Base-by-base conservation (phyloP, 1,139 yeast genomes). In the Debaryomyces singareniensis region DNA sequence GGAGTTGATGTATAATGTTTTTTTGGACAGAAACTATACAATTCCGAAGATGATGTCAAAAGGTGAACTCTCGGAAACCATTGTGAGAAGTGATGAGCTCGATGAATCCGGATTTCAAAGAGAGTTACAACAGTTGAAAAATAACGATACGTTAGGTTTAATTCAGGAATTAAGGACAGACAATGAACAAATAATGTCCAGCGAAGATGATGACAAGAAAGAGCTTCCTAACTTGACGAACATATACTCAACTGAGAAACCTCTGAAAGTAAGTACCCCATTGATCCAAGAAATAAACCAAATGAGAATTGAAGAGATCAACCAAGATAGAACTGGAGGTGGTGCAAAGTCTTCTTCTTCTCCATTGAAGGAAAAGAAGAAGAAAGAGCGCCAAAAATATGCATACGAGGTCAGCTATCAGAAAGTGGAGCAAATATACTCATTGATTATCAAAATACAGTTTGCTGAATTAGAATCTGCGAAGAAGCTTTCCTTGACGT, bases 41-140 rank as follows among this genome's bases (percentile, higher is more conserved):
- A 66, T 68, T 4, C 91, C 89, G 2, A 81, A 78, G 43, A 66
- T 83, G 75, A 48, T 63, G 5, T 55, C 64, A 32, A 81, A 81
- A 53, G 89, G 89, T 1, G 64, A 60, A 6, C 49, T 65, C 20
- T 48, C 63, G 13, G 42, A 48, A 13, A 61, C 74, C 0, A 62
- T 56, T 27, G 45, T 68, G 5, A 44, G 51, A 5, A 39, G 45
- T 20, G 44, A 54, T 18, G 67, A 66, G 20, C 42, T 64, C 28
- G 53, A 47, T 7, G 58, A 49, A 20, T 43, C 49, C 7, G 68
- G 61, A 5, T 47, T 66, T 18, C 58, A 55, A 36, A 53, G 57
- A 31, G 51, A 49, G 35, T 37, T 60, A 25, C 53, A 55, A 26
- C 57, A 54, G 15, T 37, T 68, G 31, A 49, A 58, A 22, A 47